Conservation (phyloP, 2,329 filamentous ascomycete genomes). For the Aspergillus sp. region DNA sequence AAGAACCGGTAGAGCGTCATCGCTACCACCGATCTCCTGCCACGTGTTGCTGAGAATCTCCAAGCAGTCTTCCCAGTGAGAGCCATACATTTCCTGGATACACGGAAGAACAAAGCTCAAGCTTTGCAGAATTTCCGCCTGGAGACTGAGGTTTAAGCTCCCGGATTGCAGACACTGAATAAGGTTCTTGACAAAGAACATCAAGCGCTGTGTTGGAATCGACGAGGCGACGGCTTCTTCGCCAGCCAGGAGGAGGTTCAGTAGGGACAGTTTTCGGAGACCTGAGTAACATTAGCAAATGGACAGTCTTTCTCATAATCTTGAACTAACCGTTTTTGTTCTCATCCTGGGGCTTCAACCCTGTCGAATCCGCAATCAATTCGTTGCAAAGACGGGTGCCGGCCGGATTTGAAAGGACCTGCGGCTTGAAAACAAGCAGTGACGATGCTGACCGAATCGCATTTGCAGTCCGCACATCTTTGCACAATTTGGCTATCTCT, state of each 20-base stretch:
- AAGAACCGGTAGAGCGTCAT: slow-evolving; percentile 59
- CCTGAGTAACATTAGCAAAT: slow-evolving; percentile 27
- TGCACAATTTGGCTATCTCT: slow-evolving; percentile 33
- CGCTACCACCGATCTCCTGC: slow-evolving; percentile 47
- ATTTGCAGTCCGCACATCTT: slow-evolving; percentile 38
- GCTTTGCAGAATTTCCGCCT: slow-evolving; percentile 41
- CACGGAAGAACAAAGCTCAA: slow-evolving; percentile 63
- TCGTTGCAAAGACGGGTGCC: slow-evolving; percentile 58
- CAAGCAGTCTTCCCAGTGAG: slow-evolving; percentile 73
- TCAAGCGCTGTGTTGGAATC: slow-evolving; percentile 61
- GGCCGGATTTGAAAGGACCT: slow-evolving; percentile 46
- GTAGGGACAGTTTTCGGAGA: slow-evolving; percentile 49
- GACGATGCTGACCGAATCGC: slow-evolving; percentile 47
- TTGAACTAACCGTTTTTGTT: slow-evolving; percentile 39
- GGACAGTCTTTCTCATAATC: slow-evolving; percentile 4
- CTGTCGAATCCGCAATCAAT: slow-evolving; percentile 58
- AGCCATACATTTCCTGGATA: slow-evolving; percentile 79
- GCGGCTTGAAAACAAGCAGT: slow-evolving; percentile 48
- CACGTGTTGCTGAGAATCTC: slow-evolving; percentile 59
- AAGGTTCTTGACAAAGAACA: slow-evolving; percentile 80
- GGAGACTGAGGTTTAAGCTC: slow-evolving; percentile 43
- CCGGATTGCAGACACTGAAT: slow-evolving; percentile 66
- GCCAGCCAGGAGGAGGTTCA: slow-evolving; percentile 54
- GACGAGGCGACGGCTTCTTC: slow-evolving; percentile 48
- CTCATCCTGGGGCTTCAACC: slow-evolving; percentile 45